Evolutionary conservation across 257 asterid genomes (phyloP).

Genomic region (Scutellaria galericulata): DNA sequence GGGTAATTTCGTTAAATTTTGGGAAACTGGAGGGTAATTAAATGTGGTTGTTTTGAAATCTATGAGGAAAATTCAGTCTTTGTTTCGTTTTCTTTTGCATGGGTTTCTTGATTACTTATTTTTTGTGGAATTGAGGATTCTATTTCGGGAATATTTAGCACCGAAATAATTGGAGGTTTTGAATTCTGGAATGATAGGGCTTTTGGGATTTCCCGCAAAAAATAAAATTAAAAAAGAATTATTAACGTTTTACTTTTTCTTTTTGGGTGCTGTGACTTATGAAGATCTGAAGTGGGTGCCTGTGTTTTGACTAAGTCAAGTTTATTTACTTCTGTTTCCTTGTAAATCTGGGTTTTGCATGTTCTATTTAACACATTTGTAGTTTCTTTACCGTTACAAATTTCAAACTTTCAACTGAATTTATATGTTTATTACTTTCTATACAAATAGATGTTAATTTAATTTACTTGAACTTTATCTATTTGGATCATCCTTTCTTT

Average conservation of each 20-base stretch:
- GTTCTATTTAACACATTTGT: constrained; percentile 14
- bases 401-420: background rate
- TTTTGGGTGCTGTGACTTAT: constrained; percentile 46
- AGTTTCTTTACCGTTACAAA: constrained; percentile 19
- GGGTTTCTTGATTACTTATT: constrained; percentile 4
- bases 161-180: constrained; percentile 30
- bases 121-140: constrained; percentile 38
- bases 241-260: constrained; percentile 39
- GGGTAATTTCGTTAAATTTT: constrained; percentile 22
- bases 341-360: constrained; percentile 30
- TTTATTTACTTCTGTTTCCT: constrained; percentile 27
- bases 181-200: constrained; percentile 38
- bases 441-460: constrained; percentile 8
- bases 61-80: constrained; percentile 3
- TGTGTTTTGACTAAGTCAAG: constrained; percentile 65
- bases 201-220: constrained; percentile 75
- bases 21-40: constrained; percentile 22
- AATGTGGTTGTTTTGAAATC: constrained; percentile 10
- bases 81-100: background rate
- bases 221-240: constrained; percentile 5
- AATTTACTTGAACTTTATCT: constrained; percentile 28
- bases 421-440: constrained; percentile 26
- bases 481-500: constrained; percentile 33
- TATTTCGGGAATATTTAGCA: constrained; percentile 47
- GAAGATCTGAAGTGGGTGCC: constrained; percentile 57